phyloP scores from a whole-genome alignment of 2,329 filamentous ascomycete genomes.

The Tolypocladium amazonense region DNA sequence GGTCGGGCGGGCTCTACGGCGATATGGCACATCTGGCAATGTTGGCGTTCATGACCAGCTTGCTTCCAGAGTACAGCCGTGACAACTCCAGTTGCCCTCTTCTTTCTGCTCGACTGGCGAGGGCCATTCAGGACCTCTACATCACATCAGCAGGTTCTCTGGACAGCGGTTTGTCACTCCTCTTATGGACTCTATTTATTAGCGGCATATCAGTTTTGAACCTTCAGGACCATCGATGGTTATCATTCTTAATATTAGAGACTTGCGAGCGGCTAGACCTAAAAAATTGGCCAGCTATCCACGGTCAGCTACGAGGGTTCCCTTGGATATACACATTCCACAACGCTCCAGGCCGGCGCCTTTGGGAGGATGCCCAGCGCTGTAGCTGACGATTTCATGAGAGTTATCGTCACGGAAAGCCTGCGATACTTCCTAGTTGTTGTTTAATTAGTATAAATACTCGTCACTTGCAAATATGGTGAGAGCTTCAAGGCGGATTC shows the following conservation, averaged over 20 bases:
- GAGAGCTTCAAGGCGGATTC: not conserved
- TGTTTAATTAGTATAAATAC: not conserved
- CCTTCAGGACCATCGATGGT: not conserved
- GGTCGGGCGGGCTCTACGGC: not conserved
- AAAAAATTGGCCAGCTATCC: not conserved
- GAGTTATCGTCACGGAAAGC: not conserved
- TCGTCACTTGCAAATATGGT: not conserved
- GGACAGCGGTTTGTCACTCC: not conserved
- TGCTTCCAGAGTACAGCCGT: not conserved
- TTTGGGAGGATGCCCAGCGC: not conserved
- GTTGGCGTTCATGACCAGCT: not conserved
- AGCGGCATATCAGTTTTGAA: not conserved
- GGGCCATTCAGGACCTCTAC: not conserved
- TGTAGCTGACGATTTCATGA: not conserved
- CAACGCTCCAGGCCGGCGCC: not conserved
- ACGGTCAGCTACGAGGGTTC: not conserved
- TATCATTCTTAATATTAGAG: not conserved
- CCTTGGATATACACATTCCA: not conserved
- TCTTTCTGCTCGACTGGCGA: not conserved
- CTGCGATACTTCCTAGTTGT: not conserved
- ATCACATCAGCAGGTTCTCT: not conserved
- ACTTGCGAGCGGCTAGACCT: not conserved
- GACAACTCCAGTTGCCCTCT: not conserved
- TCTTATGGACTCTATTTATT: not conserved
- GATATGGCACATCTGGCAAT: not conserved